These are phyloP conservation scores for Saccharum hybrid DNA, from an alignment of 202 grass and related monocot genomes.

Conservation along the genomic window DNA sequence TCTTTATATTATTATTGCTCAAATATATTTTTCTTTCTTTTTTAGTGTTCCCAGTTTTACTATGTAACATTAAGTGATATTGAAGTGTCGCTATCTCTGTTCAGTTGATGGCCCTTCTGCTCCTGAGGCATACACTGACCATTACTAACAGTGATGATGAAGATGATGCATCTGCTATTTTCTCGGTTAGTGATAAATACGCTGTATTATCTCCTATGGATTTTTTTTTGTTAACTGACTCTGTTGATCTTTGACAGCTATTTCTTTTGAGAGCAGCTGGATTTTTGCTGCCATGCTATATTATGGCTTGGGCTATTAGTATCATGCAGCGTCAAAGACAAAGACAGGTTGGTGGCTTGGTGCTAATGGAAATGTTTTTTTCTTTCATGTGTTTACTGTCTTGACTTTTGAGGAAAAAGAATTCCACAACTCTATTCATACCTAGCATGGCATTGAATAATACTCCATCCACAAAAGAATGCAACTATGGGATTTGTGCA, in stretches of 20 bases:
- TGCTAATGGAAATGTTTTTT: slow-evolving; percentile 23
- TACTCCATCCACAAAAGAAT: too few relatives aligned
- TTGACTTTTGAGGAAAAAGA: background rate
- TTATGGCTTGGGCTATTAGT: slow-evolving; percentile 89
- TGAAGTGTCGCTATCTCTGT: slow-evolving; percentile 30
- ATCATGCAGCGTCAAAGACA: slow-evolving; percentile 82
- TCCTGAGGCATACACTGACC: slow-evolving; percentile 85
- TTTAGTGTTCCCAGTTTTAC: background rate
- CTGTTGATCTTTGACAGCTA: slow-evolving; percentile 50
- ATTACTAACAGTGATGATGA: slow-evolving; percentile 78
- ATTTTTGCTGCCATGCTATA: slow-evolving; percentile 84
- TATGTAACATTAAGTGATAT: slow-evolving; percentile 14
- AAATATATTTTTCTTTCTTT: slow-evolving; percentile 2
- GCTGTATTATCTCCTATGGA: background rate
- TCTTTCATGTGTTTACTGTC: slow-evolving; percentile 3
- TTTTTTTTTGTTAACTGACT: slow-evolving; percentile 1
- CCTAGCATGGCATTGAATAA: background rate
- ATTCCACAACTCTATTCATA: slow-evolving; percentile 3
- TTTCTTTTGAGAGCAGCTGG: slow-evolving; percentile 82
- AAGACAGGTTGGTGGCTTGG: slow-evolving; percentile 53
- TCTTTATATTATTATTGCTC: background rate
- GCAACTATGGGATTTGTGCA: too few relatives aligned
- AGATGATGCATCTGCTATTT: slow-evolving; percentile 76
- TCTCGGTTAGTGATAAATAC: slow-evolving; percentile 63
- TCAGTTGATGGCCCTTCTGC: slow-evolving; percentile 92